Evolutionary conservation across 192 early-diverging fungal species (phyloP).

Genomic region (Phlyctochytrium arcticum): DNA sequence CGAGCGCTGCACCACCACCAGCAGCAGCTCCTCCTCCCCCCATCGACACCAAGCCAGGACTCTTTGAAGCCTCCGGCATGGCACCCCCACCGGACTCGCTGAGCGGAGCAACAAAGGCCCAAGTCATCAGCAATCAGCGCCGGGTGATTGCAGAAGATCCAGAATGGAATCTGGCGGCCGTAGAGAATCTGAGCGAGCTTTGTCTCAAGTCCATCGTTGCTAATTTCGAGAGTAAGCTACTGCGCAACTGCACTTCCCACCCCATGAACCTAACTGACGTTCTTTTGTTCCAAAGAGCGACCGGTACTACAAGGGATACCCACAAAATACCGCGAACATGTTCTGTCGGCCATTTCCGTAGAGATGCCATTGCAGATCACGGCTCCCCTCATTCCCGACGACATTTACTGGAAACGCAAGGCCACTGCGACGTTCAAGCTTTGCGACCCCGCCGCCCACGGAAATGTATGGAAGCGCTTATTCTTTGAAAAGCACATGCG

Average conservation of each 20-base stretch:
- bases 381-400: constrained; percentile 46
- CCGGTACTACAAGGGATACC: constrained; percentile 38
- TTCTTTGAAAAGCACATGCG: constrained; percentile 47
- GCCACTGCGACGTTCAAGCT: constrained; percentile 34
- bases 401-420: constrained; percentile 45
- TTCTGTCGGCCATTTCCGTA: constrained; percentile 37
- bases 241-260: not conserved
- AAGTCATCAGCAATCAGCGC: constrained; percentile 36
- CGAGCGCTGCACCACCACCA: too few species aligned
- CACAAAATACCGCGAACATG: constrained; percentile 39
- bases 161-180: constrained; percentile 55
- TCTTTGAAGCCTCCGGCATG: too few species aligned
- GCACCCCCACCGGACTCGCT: too few species aligned
- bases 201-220: constrained; percentile 48
- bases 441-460: constrained; percentile 28
- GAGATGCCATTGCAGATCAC: constrained; percentile 41
- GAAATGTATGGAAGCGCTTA: constrained; percentile 44
- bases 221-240: constrained; percentile 49
- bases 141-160: constrained; percentile 53
- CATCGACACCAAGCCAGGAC: too few species aligned
- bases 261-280: not conserved
- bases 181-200: constrained; percentile 46
- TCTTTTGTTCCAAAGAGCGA: constrained; percentile 20
- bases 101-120: too few species aligned
- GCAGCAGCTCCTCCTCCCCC: too few species aligned